Evolutionary conservation across 306 rosid species (phyloP).

Genomic region (Dryas drummondii): DNA sequence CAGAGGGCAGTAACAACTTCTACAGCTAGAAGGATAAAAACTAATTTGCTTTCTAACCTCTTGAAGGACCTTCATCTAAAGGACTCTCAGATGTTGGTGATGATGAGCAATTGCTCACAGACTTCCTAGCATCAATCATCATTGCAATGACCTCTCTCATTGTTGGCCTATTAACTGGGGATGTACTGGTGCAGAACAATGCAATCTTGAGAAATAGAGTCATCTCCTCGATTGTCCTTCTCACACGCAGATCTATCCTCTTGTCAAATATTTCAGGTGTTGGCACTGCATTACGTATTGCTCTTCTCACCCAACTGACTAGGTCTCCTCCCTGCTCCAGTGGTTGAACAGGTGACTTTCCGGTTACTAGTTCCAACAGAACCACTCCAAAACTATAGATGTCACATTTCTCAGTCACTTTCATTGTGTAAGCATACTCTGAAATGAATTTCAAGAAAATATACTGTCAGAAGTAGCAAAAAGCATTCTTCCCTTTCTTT

Average conservation of each 20-base stretch:
- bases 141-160: slow-evolving; percentile 82
- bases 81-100: slow-evolving; percentile 69
- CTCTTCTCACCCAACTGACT: slow-evolving; percentile 64
- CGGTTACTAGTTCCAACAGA: slow-evolving; percentile 65
- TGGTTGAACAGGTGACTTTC: slow-evolving; percentile 75
- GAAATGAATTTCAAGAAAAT: slow-evolving; percentile 32
- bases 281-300: slow-evolving; percentile 41
- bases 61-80: slow-evolving; percentile 46
- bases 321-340: slow-evolving; percentile 79
- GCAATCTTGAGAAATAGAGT: slow-evolving; percentile 74
- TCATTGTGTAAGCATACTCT: slow-evolving; percentile 87
- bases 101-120: slow-evolving; percentile 47
- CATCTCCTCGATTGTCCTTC: slow-evolving; percentile 57
- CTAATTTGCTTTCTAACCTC: slow-evolving; percentile 43
- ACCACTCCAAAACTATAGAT: slow-evolving; percentile 83
- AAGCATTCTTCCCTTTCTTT: neutral
- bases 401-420: slow-evolving; percentile 81
- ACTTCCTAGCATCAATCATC: slow-evolving; percentile 65
- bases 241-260: slow-evolving; percentile 47
- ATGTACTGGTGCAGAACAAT: slow-evolving; percentile 65
- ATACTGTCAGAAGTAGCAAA: slow-evolving; percentile 18
- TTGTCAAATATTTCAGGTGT: slow-evolving; percentile 57
- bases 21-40: neutral
- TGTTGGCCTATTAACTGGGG: slow-evolving; percentile 78
- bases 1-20: no score